Evolutionary conservation across 2,329 filamentous ascomycete genomes (phyloP).

Genomic region (Trichoderma asperellum): DNA sequence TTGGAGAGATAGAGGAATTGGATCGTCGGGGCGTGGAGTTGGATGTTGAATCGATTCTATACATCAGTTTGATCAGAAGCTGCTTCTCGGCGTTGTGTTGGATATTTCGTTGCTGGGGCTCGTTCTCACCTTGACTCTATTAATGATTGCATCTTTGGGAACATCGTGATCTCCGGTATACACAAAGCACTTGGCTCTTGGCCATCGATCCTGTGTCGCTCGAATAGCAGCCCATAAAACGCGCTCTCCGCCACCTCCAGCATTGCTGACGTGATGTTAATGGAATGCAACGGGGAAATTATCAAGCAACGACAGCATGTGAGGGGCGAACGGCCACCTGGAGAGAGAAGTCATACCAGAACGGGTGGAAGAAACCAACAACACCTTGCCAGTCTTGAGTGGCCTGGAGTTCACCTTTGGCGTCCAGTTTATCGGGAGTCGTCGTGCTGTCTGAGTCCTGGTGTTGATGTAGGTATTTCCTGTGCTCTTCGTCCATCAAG

Average conservation of each 20-base stretch:
- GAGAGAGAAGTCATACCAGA: constrained; percentile 66
- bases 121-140: constrained; percentile 67
- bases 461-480: constrained; percentile 43
- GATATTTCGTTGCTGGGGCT: neutral
- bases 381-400: constrained; percentile 75
- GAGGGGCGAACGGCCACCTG: neutral
- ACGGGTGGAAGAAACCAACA: constrained; percentile 96
- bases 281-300: constrained; percentile 5
- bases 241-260: constrained; percentile 91
- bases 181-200: constrained; percentile 84
- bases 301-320: constrained; percentile 4
- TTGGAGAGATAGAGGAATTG: constrained; percentile 91
- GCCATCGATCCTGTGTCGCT: constrained; percentile 87
- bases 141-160: constrained; percentile 76
- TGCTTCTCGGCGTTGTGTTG: neutral
- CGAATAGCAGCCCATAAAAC: constrained; percentile 95
- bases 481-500: constrained; percentile 53
- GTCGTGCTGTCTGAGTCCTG: constrained; percentile 41
- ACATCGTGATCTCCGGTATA: constrained; percentile 96
- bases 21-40: constrained; percentile 79
- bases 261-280: constrained; percentile 65
- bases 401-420: constrained; percentile 43
- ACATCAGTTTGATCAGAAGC: constrained; percentile 14
- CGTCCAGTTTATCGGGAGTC: constrained; percentile 67
- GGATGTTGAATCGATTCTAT: constrained; percentile 87